Base-by-base conservation (phyloP, 495 filamentous ascomycete species). In the Elaphomyces granulatus region DNA sequence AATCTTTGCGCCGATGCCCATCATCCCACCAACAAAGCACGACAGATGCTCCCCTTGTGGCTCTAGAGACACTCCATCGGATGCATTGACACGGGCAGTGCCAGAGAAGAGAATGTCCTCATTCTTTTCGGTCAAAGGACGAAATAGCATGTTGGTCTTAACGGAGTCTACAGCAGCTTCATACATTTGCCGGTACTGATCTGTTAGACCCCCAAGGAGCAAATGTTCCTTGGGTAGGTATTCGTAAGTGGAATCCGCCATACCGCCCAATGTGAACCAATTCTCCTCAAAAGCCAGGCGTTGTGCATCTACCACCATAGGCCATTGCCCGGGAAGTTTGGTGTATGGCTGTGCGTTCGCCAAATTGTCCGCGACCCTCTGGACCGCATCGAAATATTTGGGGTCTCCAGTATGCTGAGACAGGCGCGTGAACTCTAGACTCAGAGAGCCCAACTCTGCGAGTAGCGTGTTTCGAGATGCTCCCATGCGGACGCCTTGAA, bases 171-270 rank as follows among this genome's bases (percentile, higher is more conserved):
- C 72, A 9, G 78, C 72, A 23, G 71, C 69, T 30, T 78, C 67
- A 59, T 94, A 92, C 81, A 96, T 79, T 8, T 63, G 71, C 32
- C 67, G 67, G 53, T 94, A 93, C 54, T 92, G 83, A 14, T 78
- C 68, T 17, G 73, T 79, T 36, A 75, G 66, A 1, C 80, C 90
- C 37, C 87, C 88, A 7, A 96, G 70, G 10, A 99, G 70, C 34
- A 76, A 66, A 46, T 77, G 59, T 45, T 71, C 60, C 53, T 98
- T 99, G n/a, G 93, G 82, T 33, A 99, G 75, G 57, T 99, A 99
- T 54, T 99, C 90, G 54, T 96, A 96, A 0, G 83, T 72, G 3
- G 85, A 94, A 55, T 99, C 90, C 34, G 87, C 82, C 66, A 80
- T 80, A 37, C 81, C 87, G 19, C 90, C 90, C 41, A 95, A 76